Conservation (phyloP, 2,329 filamentous ascomycete species). For the Ophioceras dolichostomum region DNA sequence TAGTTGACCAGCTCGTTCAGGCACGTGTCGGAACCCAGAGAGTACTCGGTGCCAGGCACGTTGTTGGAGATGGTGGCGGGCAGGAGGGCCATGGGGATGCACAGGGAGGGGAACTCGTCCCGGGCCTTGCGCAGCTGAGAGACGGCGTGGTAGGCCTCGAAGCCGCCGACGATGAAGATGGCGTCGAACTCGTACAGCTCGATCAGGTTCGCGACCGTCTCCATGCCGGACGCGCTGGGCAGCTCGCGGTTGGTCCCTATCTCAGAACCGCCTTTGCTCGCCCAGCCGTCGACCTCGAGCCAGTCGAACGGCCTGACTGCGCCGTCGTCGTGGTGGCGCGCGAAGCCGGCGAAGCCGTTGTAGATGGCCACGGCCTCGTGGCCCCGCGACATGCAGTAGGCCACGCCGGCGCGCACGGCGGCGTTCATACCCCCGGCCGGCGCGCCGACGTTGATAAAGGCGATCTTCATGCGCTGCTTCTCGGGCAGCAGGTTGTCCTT, state of each 20-base stretch:
- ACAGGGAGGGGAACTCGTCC: slow-evolving; percentile 67
- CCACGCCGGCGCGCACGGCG: slow-evolving; percentile 82
- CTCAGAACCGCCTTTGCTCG: slow-evolving; percentile 91
- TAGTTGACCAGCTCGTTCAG: slow-evolving; percentile 90
- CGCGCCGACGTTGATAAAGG: slow-evolving; percentile 92
- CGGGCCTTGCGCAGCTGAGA: slow-evolving; percentile 76
- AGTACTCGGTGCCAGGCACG: slow-evolving; percentile 95
- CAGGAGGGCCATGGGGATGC: slow-evolving; percentile 82
- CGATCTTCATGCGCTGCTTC: slow-evolving; percentile 76
- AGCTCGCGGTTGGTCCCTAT: slow-evolving; percentile 96
- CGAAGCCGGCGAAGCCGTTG: slow-evolving; percentile 92
- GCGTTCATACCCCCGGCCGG: slow-evolving; percentile 98
- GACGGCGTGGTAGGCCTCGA: slow-evolving; percentile 90
- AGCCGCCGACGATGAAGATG: slow-evolving; percentile 85
- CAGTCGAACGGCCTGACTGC: slow-evolving; percentile 79
- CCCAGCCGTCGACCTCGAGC: slow-evolving; percentile 93
- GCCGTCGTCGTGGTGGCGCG: slow-evolving; percentile 80
- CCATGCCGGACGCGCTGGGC: slow-evolving; percentile 73
- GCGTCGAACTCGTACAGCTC: slow-evolving; percentile 81
- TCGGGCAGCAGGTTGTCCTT: slow-evolving; percentile 51
- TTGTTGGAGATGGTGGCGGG: slow-evolving; percentile 99
- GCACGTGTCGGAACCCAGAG: slow-evolving; percentile 90
- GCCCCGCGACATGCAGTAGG: slow-evolving; percentile 84
- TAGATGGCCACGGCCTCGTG: slow-evolving; percentile 88
- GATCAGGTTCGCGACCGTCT: slow-evolving; percentile 71